Conservation (phyloP, 2,329 filamentous ascomycete species). For the Colletotrichum tamarilloi region DNA sequence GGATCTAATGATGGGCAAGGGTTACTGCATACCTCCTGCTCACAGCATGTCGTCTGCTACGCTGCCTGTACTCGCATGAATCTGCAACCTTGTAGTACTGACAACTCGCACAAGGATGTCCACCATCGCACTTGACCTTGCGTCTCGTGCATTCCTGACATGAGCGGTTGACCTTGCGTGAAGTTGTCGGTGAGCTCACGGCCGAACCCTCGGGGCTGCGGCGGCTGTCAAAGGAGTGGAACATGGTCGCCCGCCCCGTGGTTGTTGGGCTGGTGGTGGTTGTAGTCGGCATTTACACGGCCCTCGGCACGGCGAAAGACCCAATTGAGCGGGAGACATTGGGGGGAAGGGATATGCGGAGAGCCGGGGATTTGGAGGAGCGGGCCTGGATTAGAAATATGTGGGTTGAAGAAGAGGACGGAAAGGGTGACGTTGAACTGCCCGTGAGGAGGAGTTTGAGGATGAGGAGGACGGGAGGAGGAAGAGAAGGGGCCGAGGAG, state of each 20-base stretch:
- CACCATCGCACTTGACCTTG: slow-evolving; percentile 55
- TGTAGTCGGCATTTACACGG: slow-evolving; percentile 20
- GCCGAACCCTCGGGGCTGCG: slow-evolving; percentile 6
- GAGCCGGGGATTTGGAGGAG: neutral
- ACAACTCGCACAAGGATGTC: slow-evolving; percentile 49
- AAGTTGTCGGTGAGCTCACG: neutral
- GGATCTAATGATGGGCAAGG: neutral
- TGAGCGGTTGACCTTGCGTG: slow-evolving; percentile 40
- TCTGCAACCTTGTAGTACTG: slow-evolving; percentile 44
- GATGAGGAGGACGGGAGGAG: neutral
- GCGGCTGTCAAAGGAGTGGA: slow-evolving; percentile 32
- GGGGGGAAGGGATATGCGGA: slow-evolving; percentile 15
- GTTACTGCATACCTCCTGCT: slow-evolving; percentile 40
- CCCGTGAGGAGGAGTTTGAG: neutral
- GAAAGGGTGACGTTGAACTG: neutral
- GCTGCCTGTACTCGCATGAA: slow-evolving; percentile 43
- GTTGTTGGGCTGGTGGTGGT: neutral
- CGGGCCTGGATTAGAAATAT: slow-evolving; percentile 6
- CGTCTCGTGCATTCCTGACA: slow-evolving; percentile 43
- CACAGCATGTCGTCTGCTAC: slow-evolving; percentile 44
- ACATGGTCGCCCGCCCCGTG: slow-evolving; percentile 21
- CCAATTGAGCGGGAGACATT: slow-evolving; percentile 9
- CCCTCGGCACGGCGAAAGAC: slow-evolving; percentile 5
- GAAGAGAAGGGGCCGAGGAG: neutral
- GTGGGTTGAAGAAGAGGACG: slow-evolving; percentile 11